Base-by-base conservation (phyloP, 1,139 yeast genomes). In the Suhomyces panamericanus region DNA sequence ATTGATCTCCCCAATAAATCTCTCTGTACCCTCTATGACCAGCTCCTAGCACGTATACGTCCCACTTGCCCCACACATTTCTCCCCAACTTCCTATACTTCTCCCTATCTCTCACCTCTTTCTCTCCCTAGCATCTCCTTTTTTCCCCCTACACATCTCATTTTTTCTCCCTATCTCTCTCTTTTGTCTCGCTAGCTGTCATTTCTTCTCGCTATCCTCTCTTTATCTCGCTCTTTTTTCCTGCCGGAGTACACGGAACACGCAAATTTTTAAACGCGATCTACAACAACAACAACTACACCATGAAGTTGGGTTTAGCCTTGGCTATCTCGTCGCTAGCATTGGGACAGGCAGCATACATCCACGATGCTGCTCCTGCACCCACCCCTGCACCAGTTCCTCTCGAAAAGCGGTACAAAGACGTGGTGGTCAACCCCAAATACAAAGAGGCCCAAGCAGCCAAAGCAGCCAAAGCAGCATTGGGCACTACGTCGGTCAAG, bases 341-440 rank as follows among this genome's bases (percentile, higher is more conserved):
- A n/a, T 33, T 41, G 31, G 41, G 32, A 6, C 44, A 32, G 14
- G 49, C 44, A 4, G 40, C 32, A 2, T 26, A 32, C 13, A 31
- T 40, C 26, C 31, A 33, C 14, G 45, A 42, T 4, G n/a, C 31
- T 8, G 37, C 35, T 14, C 36, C 45, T 1, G 35, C 22, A 12
- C 39, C 44, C 7, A 46, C 49, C 8, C 30, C 39, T 14, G 11
- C 36, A 5, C 35, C 46, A 9, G 26, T 12, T 11, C 35, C 36
- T 4, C 47, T 65, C 22, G 59, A 59, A 32, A 72, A 71, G 44
- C 62, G 77, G 40, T 56, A 56, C 28, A 70, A 63, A 47, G 73
- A 70, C 26, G 75, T 65, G 26, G 63, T 73, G 38, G 59, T 73
- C 35, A 70, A 74, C 50, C 70, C 73, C 42, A 72, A 73, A 10